A percentile compares a stretch with the other conserved stretches of the same genome.
Conservation (phyloP, 768 basidiomycete species). For the Lepiota brunneoincarnata region DNA sequence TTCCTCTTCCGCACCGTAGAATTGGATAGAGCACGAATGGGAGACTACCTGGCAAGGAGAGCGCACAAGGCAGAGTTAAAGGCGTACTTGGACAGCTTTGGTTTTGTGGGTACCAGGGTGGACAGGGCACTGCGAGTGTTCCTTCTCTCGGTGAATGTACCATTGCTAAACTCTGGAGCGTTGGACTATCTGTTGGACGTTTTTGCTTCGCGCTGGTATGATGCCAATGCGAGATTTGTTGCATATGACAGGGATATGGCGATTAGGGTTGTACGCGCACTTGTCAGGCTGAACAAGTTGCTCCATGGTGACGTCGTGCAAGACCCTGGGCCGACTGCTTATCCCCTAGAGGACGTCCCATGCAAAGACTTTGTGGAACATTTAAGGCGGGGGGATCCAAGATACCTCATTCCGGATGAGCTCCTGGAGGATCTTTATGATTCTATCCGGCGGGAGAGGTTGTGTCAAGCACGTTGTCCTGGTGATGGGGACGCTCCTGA, state of each 20-base stretch:
- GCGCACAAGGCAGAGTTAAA: conserved; percentile 75
- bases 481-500: conserved; percentile 40
- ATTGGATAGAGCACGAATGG: conserved; percentile 78
- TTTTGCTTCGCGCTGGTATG: conserved; percentile 88
- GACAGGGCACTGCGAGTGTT: conserved; percentile 91
- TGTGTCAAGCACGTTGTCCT: conserved; percentile 65
- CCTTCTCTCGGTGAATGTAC: conserved; percentile 67
- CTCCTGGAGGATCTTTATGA: conserved; percentile 75
- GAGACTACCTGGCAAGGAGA: conserved; percentile 77
- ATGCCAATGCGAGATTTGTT: conserved; percentile 76
- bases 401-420: conserved; percentile 69
- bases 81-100: conserved; percentile 85
- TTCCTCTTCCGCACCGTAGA: conserved; percentile 80
- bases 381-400: conserved; percentile 76
- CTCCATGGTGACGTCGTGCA: conserved; percentile 74
- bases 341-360: conserved; percentile 58
- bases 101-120: conserved; percentile 77
- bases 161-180: conserved; percentile 35
- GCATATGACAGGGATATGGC: conserved; percentile 84
- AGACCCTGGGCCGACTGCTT: conserved; percentile 53
- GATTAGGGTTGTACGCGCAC: conserved; percentile 70
- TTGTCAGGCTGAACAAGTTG: conserved; percentile 86
- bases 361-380: conserved; percentile 80
- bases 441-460: conserved; percentile 68
- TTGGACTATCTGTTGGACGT: conserved; percentile 76